Evolutionary conservation across 2,329 filamentous ascomycete species (phyloP).

Genomic region (Blastomyces emzantsi): DNA sequence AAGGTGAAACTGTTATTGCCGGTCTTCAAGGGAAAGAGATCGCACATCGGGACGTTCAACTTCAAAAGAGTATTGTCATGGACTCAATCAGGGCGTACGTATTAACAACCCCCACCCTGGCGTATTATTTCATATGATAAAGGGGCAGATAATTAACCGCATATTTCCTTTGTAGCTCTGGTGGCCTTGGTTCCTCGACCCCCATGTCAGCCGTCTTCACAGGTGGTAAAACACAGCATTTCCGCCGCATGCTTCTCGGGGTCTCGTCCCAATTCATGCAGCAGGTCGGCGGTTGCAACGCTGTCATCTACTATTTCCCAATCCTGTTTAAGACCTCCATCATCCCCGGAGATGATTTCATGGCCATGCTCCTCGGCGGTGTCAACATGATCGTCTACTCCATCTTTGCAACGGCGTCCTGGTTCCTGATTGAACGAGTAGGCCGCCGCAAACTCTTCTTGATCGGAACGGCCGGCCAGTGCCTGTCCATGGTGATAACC

Average conservation of each 20-base stretch:
- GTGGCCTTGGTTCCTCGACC: slow-evolving; percentile 38
- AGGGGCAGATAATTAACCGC: not conserved
- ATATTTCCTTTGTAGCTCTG: slow-evolving; percentile 43
- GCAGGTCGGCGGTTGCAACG: slow-evolving; percentile 44
- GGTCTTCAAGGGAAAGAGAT: slow-evolving; percentile 36
- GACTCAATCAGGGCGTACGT: slow-evolving; percentile 52
- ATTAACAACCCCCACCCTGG: slow-evolving; percentile 9
- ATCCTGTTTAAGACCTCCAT: slow-evolving; percentile 42
- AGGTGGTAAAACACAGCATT: slow-evolving; percentile 32
- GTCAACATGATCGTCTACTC: slow-evolving; percentile 43
- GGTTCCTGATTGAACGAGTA: slow-evolving; percentile 40
- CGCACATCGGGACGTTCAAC: slow-evolving; percentile 45
- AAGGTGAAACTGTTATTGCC: slow-evolving; percentile 39
- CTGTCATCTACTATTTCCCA: slow-evolving; percentile 42
- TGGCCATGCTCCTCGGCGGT: slow-evolving; percentile 44
- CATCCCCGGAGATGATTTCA: slow-evolving; percentile 31
- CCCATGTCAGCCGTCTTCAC: slow-evolving; percentile 43
- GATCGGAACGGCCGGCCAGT: slow-evolving; percentile 21
- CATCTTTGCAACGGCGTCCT: slow-evolving; percentile 37
- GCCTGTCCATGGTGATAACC: slow-evolving; percentile 21
- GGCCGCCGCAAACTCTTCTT: slow-evolving; percentile 27
- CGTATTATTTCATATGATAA: not conserved
- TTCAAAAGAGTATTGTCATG: slow-evolving; percentile 51
- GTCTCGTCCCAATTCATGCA: slow-evolving; percentile 38
- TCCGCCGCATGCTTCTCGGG: slow-evolving; percentile 35